Percentiles rank a stretch among this genome's conserved stretches.
These are phyloP conservation scores for Beta corolliflora DNA, from an alignment of 179 eudicot genomes.

Conservation along the genomic window DNA sequence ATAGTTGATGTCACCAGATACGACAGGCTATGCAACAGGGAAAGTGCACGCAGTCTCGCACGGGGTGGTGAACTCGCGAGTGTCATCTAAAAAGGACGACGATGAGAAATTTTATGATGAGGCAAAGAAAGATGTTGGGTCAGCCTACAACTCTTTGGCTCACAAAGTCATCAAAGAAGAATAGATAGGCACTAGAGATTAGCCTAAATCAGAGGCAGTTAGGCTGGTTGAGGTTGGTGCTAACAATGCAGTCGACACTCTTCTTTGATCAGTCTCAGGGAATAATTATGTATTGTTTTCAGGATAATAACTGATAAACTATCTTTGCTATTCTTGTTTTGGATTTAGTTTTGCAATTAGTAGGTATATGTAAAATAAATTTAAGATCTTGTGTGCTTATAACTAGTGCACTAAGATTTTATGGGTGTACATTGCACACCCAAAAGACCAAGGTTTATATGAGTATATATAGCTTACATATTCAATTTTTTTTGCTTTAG, in stretches of 20 bases:
- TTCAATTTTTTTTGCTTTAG: too few relatives aligned
- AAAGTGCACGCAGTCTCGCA: constrained; percentile 6
- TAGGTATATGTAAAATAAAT: background rate
- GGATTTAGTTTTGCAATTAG: too few relatives aligned
- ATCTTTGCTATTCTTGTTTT: too few relatives aligned
- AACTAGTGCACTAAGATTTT: background rate
- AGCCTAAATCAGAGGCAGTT: background rate
- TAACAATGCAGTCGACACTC: too few relatives aligned
- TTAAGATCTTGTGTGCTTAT: background rate
- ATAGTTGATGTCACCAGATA: background rate
- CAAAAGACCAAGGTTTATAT: background rate
- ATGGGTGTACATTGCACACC: background rate
- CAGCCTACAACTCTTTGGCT: background rate
- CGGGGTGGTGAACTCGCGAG: background rate
- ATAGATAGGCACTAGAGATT: background rate
- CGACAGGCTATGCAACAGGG: background rate
- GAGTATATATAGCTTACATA: background rate
- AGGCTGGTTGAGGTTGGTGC: background rate
- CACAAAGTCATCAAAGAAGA: background rate
- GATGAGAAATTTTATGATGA: background rate
- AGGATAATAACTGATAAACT: background rate
- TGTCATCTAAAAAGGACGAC: background rate
- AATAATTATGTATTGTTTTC: too few relatives aligned
- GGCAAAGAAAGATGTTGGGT: background rate
- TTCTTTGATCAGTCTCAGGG: too few relatives aligned